Conservation (phyloP, 2,329 filamentous ascomycete species). For the Trichoderma koningiopsis region DNA sequence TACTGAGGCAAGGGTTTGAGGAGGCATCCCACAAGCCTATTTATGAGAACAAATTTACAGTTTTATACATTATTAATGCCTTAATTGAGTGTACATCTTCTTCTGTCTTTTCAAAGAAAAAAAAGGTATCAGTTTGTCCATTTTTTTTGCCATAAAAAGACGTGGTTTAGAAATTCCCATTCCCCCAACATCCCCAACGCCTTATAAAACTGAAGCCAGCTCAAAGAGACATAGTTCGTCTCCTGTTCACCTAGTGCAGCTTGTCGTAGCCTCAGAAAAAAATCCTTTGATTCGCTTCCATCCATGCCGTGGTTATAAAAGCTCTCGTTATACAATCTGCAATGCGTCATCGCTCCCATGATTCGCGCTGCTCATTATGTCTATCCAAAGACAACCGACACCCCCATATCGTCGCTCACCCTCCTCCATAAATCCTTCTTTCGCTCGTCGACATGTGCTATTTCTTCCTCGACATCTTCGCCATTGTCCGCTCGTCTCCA, state of each 20-base stretch:
- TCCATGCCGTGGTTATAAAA: neutral
- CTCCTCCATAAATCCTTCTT: conserved; percentile 54
- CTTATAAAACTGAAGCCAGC: neutral
- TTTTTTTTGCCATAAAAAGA: neutral
- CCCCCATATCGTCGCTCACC: conserved; percentile 60
- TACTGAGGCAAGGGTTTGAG: neutral
- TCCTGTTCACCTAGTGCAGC: neutral
- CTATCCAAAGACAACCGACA: conserved; percentile 62
- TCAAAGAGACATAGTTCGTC: neutral
- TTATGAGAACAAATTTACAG: neutral
- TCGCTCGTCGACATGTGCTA: conserved; percentile 28
- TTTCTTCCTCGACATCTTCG: conserved; percentile 27
- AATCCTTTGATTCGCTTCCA: neutral
- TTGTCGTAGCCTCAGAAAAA: neutral
- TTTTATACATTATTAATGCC: neutral
- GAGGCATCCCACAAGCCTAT: no score
- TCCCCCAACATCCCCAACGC: neutral
- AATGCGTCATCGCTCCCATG: neutral
- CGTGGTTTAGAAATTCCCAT: neutral
- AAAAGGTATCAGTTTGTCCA: neutral
- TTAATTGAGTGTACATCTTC: neutral
- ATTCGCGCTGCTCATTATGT: neutral
- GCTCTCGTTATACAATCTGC: neutral
- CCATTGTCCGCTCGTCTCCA: conserved; percentile 56
- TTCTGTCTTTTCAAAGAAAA: neutral